These are phyloP conservation scores for Nicotiana otophora DNA, from an alignment of 257 asterid genomes.

Conservation along the genomic window DNA sequence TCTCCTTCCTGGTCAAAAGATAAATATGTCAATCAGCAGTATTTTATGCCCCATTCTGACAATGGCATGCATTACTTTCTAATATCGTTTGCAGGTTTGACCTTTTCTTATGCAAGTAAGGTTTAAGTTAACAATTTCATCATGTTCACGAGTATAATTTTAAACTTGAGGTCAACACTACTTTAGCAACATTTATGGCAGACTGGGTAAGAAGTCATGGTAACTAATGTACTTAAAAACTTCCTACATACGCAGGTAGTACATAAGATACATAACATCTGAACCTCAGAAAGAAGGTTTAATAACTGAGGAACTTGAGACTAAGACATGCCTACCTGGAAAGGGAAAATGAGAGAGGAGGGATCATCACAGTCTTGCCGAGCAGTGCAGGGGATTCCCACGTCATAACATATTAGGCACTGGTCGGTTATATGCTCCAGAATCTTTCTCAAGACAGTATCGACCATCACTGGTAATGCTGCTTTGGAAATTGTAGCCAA, in stretches of 20 bases:
- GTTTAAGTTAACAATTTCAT: background rate
- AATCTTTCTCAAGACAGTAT: constrained; percentile 64
- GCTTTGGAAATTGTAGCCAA: constrained; percentile 22
- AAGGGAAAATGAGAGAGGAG: constrained; percentile 79
- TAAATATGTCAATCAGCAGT: background rate
- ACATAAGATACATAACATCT: background rate
- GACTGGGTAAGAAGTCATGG: background rate
- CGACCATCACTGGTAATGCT: constrained; percentile 88
- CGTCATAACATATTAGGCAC: constrained; percentile 89
- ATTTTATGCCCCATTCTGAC: background rate
- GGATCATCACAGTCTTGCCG: constrained; percentile 74
- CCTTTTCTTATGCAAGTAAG: background rate
- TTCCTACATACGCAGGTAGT: too few species aligned
- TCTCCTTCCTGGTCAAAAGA: constrained; percentile 67
- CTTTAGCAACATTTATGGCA: background rate
- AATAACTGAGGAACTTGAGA: background rate
- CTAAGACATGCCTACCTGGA: constrained; percentile 54
- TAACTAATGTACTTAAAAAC: too few species aligned
- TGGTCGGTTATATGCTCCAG: constrained; percentile 76
- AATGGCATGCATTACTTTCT: background rate
- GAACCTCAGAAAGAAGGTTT: background rate
- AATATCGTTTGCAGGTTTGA: background rate
- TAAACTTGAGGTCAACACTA: background rate
- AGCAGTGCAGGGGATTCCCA: constrained; percentile 78
- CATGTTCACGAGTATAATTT: background rate